Evolutionary conservation across 495 filamentous ascomycete genomes (phyloP), one percentile per base, ranked within the genome.

Genomic region (Poronia punctata): DNA sequence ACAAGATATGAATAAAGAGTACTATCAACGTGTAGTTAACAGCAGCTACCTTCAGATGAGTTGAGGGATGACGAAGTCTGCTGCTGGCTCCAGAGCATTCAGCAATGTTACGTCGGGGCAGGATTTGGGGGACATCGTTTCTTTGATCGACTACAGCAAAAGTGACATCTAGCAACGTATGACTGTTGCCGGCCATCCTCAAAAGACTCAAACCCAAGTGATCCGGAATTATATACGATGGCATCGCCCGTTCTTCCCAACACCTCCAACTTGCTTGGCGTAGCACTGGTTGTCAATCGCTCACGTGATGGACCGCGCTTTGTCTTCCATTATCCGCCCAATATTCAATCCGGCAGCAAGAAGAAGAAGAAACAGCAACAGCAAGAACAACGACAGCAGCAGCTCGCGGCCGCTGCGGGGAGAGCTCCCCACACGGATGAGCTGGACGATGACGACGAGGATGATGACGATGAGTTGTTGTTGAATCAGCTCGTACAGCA

Each of bases 241-340:
- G 55, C 67, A 30, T 56, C 62, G 38, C 61, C 68, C 20, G 60
- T 70, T 19, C 64, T 67, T 19, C 68, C 68, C 22, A 68, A 59
- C 50, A 52, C 62, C 1, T 67, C 67, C 27, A 76, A 76, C 51
- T 64, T 76, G 47, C 77, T 83, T 49, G 82, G 88, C 26, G 75
- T 94, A 44, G 86, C 86, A 4, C 73, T 94, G 27, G 77, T 95
- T 24, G 82, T 95, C 48, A 81, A 85, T 37, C 78, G 85, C 43
- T 84, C 86, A 5, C 79, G 81, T 37, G 82, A 84, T 47, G 88
- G 88, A 5, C 85, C 88, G 18, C 74, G 76, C 32, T 84, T 94
- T 56, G 82, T 93, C 53, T 96, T 94, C 68, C 88, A 96, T 67
- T 94, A 94, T 57, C 89, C 89, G 10, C 78, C 62, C 10, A 53